Percentiles rank a stretch among this genome's conserved stretches.
phyloP scores from a whole-genome alignment of 768 basidiomycete species.

The Lyophyllum shimeji region DNA sequence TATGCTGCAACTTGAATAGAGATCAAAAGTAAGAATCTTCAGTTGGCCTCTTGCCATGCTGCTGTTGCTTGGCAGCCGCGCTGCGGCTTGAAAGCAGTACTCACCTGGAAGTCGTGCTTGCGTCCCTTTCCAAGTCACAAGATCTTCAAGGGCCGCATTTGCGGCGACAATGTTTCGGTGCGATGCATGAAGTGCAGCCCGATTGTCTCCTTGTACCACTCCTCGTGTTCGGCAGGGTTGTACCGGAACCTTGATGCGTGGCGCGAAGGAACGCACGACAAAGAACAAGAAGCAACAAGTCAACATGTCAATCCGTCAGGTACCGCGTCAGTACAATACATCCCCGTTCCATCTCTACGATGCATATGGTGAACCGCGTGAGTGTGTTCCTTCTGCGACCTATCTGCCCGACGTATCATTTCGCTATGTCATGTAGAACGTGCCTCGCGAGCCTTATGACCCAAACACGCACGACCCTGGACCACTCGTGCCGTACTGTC shows the following conservation, averaged over 20 bases:
- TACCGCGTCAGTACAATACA: no score
- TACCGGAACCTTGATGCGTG: not conserved
- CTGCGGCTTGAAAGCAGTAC: not conserved
- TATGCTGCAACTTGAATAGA: no score
- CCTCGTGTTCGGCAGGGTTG: no score
- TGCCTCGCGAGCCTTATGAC: not conserved
- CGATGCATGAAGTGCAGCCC: not conserved
- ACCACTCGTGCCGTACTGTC: not conserved
- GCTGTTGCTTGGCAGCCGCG: not conserved
- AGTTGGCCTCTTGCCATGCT: not conserved
- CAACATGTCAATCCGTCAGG: not conserved
- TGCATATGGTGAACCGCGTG: not conserved
- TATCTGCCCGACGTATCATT: not conserved
- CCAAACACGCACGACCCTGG: not conserved
- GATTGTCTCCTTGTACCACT: no score
- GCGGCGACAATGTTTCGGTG: not conserved
- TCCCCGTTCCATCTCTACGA: no score
- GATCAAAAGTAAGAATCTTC: not conserved
- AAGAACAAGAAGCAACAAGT: not conserved
- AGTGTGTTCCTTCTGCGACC: not conserved
- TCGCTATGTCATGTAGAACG: not conserved
- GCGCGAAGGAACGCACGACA: not conserved
- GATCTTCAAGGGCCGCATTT: not conserved
- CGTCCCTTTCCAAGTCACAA: not conserved
- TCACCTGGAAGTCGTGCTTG: not conserved